A percentile compares a stretch with the other conserved stretches of the same genome.
phyloP scores from a whole-genome alignment of 1,139 yeast genomes.

The Debaryomyces fabryi region DNA sequence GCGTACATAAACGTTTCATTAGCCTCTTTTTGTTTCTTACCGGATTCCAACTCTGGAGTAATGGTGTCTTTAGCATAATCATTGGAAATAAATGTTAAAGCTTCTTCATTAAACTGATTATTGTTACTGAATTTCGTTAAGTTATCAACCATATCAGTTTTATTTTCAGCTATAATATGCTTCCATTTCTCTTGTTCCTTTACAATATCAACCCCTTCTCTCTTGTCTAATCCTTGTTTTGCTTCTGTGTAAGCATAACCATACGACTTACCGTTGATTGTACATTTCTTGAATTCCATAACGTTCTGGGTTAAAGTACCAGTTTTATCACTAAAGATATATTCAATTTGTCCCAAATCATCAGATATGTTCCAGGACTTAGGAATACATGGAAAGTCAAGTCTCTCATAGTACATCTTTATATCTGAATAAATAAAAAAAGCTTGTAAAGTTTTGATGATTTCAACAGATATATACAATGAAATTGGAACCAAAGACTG shows the following conservation, averaged over 20 bases:
- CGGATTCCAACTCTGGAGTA: conserved; percentile 26
- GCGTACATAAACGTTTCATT: conserved; percentile 83
- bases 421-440: conserved; percentile 88
- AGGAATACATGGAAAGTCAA: conserved; percentile 95
- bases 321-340: conserved; percentile 93
- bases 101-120: conserved; percentile 62
- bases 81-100: conserved; percentile 78
- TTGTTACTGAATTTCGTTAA: conserved; percentile 52
- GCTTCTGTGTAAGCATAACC: conserved; percentile 98
- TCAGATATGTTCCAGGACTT: conserved; percentile 97
- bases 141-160: conserved; percentile 61
- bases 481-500: conserved; percentile 95
- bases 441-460: conserved; percentile 92
- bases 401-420: conserved; percentile 77
- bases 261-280: conserved; percentile 83
- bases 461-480: conserved; percentile 89
- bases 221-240: conserved; percentile 84
- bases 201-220: conserved; percentile 80
- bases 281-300: conserved; percentile 94
- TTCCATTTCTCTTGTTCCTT: conserved; percentile 68
- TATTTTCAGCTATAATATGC: conserved; percentile 63
- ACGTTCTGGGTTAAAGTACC: conserved; percentile 96
- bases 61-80: conserved; percentile 49
- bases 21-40: conserved; percentile 62
- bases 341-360: conserved; percentile 95